These are phyloP conservation scores for Adansonia grandidieri DNA, from an alignment of 441 rosid genomes.

Conservation along the genomic window DNA sequence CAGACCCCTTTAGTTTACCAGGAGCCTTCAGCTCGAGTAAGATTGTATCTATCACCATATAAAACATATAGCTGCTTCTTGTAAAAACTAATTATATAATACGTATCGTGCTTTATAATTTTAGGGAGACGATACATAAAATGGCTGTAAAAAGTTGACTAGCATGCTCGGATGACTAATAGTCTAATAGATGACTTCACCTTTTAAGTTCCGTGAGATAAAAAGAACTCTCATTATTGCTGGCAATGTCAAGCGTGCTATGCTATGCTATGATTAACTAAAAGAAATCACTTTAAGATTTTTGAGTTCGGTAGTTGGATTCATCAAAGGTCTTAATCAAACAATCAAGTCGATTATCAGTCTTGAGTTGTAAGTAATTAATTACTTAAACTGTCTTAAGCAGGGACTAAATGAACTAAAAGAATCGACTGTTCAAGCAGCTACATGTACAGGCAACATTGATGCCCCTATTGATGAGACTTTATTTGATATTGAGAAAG, in stretches of 20 bases:
- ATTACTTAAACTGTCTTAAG: not conserved
- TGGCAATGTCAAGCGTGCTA: slow-evolving; percentile 13
- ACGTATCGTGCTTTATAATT: not conserved
- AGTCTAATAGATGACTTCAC: slow-evolving; percentile 8
- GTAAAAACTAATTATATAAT: not conserved
- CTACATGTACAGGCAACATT: slow-evolving; percentile 42
- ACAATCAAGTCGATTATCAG: too few species aligned
- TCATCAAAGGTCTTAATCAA: too few species aligned
- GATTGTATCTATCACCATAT: not conserved
- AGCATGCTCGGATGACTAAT: not conserved
- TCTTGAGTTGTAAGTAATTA: not conserved
- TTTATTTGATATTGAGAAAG: slow-evolving; percentile 65
- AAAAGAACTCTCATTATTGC: not conserved
- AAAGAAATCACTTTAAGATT: not conserved
- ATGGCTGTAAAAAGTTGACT: not conserved
- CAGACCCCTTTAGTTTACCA: slow-evolving; percentile 17
- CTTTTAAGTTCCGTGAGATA: not conserved
- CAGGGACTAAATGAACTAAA: slow-evolving; percentile 19
- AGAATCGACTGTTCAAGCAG: slow-evolving; percentile 14
- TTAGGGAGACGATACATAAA: not conserved
- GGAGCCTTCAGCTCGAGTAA: slow-evolving; percentile 21
- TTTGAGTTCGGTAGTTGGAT: not conserved
- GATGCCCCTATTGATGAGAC: slow-evolving; percentile 73
- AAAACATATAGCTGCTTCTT: not conserved
- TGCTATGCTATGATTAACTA: not conserved